Evolutionary conservation across 345 rosid genomes (phyloP).

Genomic region (Clarkia xantiana): DNA sequence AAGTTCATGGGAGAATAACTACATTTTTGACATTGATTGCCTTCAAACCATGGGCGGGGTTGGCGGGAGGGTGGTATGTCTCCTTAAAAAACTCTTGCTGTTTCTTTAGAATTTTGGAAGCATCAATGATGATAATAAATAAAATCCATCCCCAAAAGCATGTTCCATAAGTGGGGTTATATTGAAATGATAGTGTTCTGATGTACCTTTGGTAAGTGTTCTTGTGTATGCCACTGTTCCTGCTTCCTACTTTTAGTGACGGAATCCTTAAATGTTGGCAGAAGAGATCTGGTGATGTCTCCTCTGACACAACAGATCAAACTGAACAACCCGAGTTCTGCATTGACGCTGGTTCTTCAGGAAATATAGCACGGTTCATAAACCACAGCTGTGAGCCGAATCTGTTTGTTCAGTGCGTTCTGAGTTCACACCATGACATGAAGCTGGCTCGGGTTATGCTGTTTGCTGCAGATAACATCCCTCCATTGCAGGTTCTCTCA

Average conservation of each 20-base stretch:
- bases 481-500: slow-evolving; percentile 63
- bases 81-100: neutral
- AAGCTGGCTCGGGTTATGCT: slow-evolving; percentile 77
- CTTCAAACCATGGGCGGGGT: slow-evolving; percentile 81
- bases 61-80: slow-evolving; percentile 74
- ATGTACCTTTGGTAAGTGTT: no score
- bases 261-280: slow-evolving; percentile 9
- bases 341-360: slow-evolving; percentile 71
- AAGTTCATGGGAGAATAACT: slow-evolving; percentile 45
- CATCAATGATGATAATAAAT: no score
- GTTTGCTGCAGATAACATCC: slow-evolving; percentile 89
- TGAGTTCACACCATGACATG: slow-evolving; percentile 68
- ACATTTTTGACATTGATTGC: slow-evolving; percentile 88
- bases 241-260: neutral
- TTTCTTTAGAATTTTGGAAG: no score
- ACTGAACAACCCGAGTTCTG: slow-evolving; percentile 51
- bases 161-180: no score
- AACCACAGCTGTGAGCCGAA: slow-evolving; percentile 95
- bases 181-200: no score
- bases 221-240: no score
- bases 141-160: no score
- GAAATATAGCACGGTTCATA: slow-evolving; percentile 80
- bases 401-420: slow-evolving; percentile 74
- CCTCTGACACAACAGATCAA: slow-evolving; percentile 16
- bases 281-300: slow-evolving; percentile 47